These are phyloP conservation scores for Amanita thiersii DNA, from an alignment of 768 basidiomycete species.

Conservation along the genomic window DNA sequence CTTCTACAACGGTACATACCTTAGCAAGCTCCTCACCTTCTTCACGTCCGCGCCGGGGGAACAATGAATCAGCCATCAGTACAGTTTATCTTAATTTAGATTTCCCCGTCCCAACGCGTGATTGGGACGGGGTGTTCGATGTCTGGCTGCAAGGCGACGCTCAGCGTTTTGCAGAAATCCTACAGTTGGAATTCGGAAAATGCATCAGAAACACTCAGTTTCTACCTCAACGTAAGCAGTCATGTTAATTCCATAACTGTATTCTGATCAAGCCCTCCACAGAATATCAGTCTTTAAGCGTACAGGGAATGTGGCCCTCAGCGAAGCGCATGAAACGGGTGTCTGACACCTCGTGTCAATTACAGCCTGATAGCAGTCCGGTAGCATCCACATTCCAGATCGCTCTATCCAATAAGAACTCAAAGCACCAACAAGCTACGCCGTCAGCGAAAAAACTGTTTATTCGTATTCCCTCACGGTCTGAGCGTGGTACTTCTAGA, in stretches of 20 bases:
- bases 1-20: constrained; percentile 20
- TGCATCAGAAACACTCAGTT: constrained; percentile 21
- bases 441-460: not conserved
- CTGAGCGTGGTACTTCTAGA: too few species aligned
- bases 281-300: too few species aligned
- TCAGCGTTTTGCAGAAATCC: constrained; percentile 61
- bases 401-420: too few species aligned
- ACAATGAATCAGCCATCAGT: constrained; percentile 50
- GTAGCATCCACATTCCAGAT: too few species aligned
- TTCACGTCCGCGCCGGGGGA: constrained; percentile 39
- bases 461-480: not conserved
- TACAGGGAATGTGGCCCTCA: too few species aligned
- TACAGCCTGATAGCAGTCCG: too few species aligned
- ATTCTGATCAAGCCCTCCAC: too few species aligned
- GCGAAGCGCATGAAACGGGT: too few species aligned
- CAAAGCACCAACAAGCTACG: too few species aligned
- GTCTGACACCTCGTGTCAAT: too few species aligned
- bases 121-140: constrained; percentile 90
- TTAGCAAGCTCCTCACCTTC: constrained; percentile 33
- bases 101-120: constrained; percentile 75
- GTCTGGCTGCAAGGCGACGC: constrained; percentile 86
- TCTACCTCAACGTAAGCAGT: too few species aligned
- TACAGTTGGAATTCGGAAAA: constrained; percentile 51
- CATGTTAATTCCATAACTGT: too few species aligned
- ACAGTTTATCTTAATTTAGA: constrained; percentile 82